Evolutionary conservation across 192 early-diverging fungal species (phyloP).

Genomic region (Coemansia sp.): DNA sequence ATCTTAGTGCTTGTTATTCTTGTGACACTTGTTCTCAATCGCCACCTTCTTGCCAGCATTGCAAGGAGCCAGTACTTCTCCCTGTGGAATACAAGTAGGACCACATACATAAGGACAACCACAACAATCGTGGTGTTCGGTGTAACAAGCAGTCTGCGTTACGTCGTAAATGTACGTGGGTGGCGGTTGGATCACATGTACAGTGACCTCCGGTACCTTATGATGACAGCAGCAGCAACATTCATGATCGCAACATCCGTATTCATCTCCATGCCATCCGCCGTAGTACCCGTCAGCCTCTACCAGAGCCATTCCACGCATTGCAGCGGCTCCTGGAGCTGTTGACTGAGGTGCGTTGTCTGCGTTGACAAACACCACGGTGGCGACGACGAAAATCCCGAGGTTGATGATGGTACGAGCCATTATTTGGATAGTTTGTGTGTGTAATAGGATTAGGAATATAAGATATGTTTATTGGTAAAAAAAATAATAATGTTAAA

Average conservation of each 20-base stretch:
- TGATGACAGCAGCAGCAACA: slow-evolving; percentile 21
- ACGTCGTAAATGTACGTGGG: slow-evolving; percentile 52
- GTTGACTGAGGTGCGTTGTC: background rate
- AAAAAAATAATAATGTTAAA: background rate
- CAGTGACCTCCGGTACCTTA: slow-evolving; percentile 39
- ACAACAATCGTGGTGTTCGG: slow-evolving; percentile 52
- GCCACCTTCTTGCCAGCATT: slow-evolving; percentile 34
- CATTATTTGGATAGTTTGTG: slow-evolving; percentile 12
- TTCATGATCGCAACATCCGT: slow-evolving; percentile 18
- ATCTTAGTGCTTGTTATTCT: slow-evolving; percentile 11
- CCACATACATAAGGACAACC: slow-evolving; percentile 49
- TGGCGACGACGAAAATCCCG: slow-evolving; percentile 13
- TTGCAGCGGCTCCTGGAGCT: background rate
- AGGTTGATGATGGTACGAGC: slow-evolving; percentile 28
- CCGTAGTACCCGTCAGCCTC: slow-evolving; percentile 9
- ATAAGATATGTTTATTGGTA: background rate
- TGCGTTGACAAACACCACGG: slow-evolving; percentile 11
- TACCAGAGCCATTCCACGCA: slow-evolving; percentile 8
- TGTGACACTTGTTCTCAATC: slow-evolving; percentile 19
- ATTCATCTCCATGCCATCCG: slow-evolving; percentile 20
- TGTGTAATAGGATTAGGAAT: background rate
- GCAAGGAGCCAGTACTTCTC: slow-evolving; percentile 44
- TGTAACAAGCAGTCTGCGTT: slow-evolving; percentile 49
- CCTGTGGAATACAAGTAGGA: slow-evolving; percentile 48
- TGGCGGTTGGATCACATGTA: slow-evolving; percentile 50